Percentiles rank a stretch among this genome's conserved stretches.
Evolutionary conservation across 495 filamentous ascomycete species (phyloP).

Genomic region (Neurospora hispaniola): DNA sequence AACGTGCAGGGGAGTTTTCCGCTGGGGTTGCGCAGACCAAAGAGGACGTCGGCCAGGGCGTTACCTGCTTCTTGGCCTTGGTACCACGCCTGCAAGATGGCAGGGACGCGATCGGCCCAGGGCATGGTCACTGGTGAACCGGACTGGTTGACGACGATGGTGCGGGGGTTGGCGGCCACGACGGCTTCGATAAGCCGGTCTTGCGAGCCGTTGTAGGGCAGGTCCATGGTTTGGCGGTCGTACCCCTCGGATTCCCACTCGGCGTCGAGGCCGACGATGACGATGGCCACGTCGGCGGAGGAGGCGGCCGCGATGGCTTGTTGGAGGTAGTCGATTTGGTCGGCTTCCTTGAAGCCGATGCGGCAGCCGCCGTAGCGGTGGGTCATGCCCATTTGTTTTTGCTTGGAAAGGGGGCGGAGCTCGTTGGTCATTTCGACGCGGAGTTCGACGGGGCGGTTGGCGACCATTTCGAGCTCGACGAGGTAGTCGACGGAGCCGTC

Average conservation of each 20-base stretch:
- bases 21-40: constrained; percentile 73
- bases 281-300: constrained; percentile 61
- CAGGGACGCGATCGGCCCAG: constrained; percentile 57
- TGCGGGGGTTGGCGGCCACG: constrained; percentile 57
- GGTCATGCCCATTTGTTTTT: constrained; percentile 39
- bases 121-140: constrained; percentile 82
- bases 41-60: constrained; percentile 74
- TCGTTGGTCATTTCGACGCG: constrained; percentile 52
- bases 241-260: constrained; percentile 90
- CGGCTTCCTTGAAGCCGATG: constrained; percentile 62
- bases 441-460: constrained; percentile 36
- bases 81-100: constrained; percentile 69
- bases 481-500: constrained; percentile 46
- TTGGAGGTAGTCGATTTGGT: constrained; percentile 57
- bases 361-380: constrained; percentile 63
- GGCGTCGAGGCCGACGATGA: constrained; percentile 68
- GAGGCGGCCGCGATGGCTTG: constrained; percentile 61
- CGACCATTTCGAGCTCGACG: constrained; percentile 41
- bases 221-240: constrained; percentile 73
- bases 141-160: constrained; percentile 72
- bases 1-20: constrained; percentile 74
- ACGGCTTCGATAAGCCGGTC: constrained; percentile 65
- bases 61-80: constrained; percentile 86
- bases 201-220: constrained; percentile 58
- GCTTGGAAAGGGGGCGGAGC: constrained; percentile 42